These are phyloP conservation scores for Boletus pseudo-olivaceus DNA, from an alignment of 768 basidiomycete genomes.

Conservation along the genomic window DNA sequence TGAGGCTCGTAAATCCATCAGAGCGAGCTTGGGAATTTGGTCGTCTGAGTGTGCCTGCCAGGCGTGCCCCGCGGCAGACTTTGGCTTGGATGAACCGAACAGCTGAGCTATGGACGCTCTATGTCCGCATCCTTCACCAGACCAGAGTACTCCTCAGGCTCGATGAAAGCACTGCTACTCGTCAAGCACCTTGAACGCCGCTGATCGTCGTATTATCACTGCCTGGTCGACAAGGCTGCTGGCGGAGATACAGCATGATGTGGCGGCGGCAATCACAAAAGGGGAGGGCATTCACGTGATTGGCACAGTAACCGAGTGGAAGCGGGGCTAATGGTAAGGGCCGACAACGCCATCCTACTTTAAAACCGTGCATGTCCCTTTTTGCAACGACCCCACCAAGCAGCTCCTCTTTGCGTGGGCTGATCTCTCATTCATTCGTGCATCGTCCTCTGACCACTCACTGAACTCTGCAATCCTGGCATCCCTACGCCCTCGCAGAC, in stretches of 20 bases:
- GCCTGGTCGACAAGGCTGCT: background rate
- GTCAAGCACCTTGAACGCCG: background rate
- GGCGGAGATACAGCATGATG: background rate
- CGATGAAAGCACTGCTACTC: background rate
- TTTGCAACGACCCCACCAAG: background rate
- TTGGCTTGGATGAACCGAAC: background rate
- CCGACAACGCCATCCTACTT: constrained; percentile 5
- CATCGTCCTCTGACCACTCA: background rate
- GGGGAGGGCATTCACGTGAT: constrained; percentile 14
- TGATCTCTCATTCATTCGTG: constrained; percentile 3
- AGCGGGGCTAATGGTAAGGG: constrained; percentile 3
- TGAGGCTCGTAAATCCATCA: too few relatives aligned
- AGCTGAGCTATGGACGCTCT: constrained; percentile 3
- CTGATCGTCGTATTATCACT: constrained; percentile 1
- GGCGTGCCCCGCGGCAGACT: background rate
- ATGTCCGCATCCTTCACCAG: constrained; percentile 17
- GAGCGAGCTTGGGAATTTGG: too few relatives aligned
- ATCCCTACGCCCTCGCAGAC: constrained; percentile 17
- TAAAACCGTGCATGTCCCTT: background rate
- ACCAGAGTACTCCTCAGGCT: too few relatives aligned
- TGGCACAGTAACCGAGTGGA: background rate
- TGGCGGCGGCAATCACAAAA: background rate
- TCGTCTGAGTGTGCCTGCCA: constrained; percentile 1
- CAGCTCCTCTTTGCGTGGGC: constrained; percentile 12
- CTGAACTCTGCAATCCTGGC: constrained; percentile 16